phyloP scores from a whole-genome alignment of 805 yeast species.

The Candida vartiovaarae region DNA sequence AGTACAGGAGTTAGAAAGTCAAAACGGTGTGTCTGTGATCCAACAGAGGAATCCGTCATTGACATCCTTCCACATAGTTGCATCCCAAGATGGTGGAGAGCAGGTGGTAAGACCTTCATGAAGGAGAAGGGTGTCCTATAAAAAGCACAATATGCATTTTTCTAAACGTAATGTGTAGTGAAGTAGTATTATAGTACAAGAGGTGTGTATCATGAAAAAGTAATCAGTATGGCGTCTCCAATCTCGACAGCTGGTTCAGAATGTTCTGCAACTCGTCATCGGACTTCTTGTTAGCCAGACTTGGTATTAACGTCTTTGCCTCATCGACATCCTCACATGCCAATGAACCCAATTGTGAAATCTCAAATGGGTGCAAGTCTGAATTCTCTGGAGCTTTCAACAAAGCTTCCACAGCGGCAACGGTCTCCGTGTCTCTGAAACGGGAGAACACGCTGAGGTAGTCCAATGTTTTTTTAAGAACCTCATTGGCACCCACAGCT shows the following conservation, averaged over 20 bases:
- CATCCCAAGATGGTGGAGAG: slow-evolving; percentile 72
- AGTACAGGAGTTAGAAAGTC: slow-evolving; percentile 39
- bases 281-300: slow-evolving; percentile 70
- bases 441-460: slow-evolving; percentile 80
- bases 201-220: neutral
- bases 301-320: slow-evolving; percentile 90
- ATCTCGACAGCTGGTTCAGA: slow-evolving; percentile 75
- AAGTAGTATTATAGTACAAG: neutral
- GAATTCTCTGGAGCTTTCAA: slow-evolving; percentile 66
- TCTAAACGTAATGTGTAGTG: neutral
- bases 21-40: slow-evolving; percentile 59
- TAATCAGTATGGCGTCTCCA: slow-evolving; percentile 37
- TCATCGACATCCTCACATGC: slow-evolving; percentile 97
- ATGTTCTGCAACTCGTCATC: slow-evolving; percentile 84
- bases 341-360: slow-evolving; percentile 81
- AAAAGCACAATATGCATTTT: neutral
- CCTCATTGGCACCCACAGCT: slow-evolving; percentile 78
- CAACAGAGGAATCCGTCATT: slow-evolving; percentile 33
- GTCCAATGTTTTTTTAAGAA: slow-evolving; percentile 85
- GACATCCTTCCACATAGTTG: slow-evolving; percentile 50
- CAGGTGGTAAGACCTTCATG: slow-evolving; percentile 51
- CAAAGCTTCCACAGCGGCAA: slow-evolving; percentile 86
- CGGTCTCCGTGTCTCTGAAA: slow-evolving; percentile 87
- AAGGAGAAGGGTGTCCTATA: slow-evolving; percentile 28
- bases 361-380: slow-evolving; percentile 88